phyloP scores from a whole-genome alignment of 192 early-diverging fungal species.

The Chytriomyces sp. region DNA sequence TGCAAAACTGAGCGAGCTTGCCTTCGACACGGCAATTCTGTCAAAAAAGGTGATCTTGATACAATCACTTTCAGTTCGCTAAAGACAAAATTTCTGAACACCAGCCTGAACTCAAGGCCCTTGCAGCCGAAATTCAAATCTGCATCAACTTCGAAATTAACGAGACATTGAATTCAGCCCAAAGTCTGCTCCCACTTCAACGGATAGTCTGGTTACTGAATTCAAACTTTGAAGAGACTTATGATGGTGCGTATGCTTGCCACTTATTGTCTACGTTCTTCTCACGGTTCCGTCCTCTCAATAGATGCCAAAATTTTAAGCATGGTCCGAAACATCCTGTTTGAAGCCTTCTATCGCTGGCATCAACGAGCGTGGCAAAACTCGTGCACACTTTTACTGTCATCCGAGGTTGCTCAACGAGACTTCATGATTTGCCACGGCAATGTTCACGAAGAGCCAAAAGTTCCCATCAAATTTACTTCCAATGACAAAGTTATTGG shows the following conservation, averaged over 20 bases:
- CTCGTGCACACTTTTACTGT: conserved; percentile 33
- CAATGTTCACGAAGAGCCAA: conserved; percentile 32
- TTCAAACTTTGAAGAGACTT: conserved; percentile 16
- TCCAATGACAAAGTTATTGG: background rate
- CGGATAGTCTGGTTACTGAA: conserved; percentile 68
- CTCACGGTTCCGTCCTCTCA: background rate
- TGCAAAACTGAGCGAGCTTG: background rate
- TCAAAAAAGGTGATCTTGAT: conserved; percentile 23
- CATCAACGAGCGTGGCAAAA: conserved; percentile 45
- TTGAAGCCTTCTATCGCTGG: conserved; percentile 44
- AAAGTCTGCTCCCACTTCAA: conserved; percentile 70
- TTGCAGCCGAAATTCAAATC: conserved; percentile 21
- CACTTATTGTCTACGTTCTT: background rate
- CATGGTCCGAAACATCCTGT: conserved; percentile 25
- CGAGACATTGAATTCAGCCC: conserved; percentile 58
- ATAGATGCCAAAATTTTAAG: conserved; percentile 26
- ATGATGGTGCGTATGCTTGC: conserved; percentile 1
- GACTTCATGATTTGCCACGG: conserved; percentile 27
- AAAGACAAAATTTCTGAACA: background rate
- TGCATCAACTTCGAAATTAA: conserved; percentile 38
- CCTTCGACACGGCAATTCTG: background rate
- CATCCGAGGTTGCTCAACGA: conserved; percentile 6
- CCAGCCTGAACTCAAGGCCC: background rate
- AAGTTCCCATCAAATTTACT: background rate
- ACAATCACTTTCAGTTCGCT: background rate